Conservation (phyloP, 2,329 filamentous ascomycete species). For the Septoria petroselini region DNA sequence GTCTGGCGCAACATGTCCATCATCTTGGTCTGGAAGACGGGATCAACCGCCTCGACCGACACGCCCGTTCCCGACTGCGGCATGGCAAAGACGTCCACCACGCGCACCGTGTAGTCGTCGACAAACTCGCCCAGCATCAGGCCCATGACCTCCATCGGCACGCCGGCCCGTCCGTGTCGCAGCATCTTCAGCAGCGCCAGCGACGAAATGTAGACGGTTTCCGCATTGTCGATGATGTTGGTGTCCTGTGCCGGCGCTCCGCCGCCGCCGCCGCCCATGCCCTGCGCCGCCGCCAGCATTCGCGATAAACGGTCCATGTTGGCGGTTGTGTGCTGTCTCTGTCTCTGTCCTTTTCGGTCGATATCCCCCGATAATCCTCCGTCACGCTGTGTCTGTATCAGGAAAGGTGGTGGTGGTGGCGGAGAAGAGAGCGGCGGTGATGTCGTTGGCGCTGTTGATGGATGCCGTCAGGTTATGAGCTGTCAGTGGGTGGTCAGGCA, state of each 20-base stretch:
- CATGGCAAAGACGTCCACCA: conserved; percentile 99
- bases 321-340: conserved; percentile 25
- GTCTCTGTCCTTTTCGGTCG: too few species aligned
- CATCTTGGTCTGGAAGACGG: conserved; percentile 99
- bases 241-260: conserved; percentile 75
- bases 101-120: conserved; percentile 96
- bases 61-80: conserved; percentile 97
- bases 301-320: conserved; percentile 88
- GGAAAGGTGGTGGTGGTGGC: conserved; percentile 5
- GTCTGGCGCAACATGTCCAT: conserved; percentile 99
- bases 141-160: conserved; percentile 99
- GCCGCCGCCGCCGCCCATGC: conserved; percentile 61
- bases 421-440: conserved; percentile 7
- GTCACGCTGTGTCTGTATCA: too few species aligned
- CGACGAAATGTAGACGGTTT: conserved; percentile 98
- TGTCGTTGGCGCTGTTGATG: conserved; percentile 5
- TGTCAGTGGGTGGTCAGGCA: conserved; percentile 6
- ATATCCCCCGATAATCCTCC: too few species aligned
- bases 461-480: not conserved
- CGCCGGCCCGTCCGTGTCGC: conserved; percentile 91
- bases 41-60: conserved; percentile 96
- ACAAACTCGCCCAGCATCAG: conserved; percentile 98
- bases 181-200: conserved; percentile 98
- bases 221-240: conserved; percentile 95
- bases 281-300: conserved; percentile 73